Evolutionary conservation across 805 yeast genomes (phyloP), one percentile per base, ranked within the genome.

Genomic region (Yamadazyma phyllophila): DNA sequence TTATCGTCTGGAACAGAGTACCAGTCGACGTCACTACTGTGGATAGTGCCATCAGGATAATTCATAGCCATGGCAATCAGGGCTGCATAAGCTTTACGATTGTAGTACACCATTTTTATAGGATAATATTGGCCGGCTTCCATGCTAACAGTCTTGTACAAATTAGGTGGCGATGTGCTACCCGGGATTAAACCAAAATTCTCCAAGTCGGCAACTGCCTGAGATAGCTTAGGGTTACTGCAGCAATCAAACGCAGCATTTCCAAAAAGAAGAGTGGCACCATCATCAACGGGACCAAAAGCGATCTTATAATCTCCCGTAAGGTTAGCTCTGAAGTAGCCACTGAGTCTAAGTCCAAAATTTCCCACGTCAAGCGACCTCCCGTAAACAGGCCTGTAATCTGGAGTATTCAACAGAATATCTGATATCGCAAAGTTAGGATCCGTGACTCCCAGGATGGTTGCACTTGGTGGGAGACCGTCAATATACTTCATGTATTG

Each of bases 321-420:
- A 13, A 24, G 7, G 16, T 15, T 26, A 7, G 44, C 44, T 4
- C 11, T 16, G 73, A 69, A 30, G 51, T 51, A 20, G 74, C 77
- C 47, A 5, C 41, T 14, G 2, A 45, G 2, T 11, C 16, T 36
- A 6, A 41, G n/a, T 8, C 34, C 42, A 36, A 45, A 45, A 14
- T 36, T 12, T 12, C 14, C n/a, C 15, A 31, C 17, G 29, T 45
- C 30, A 13, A 32, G 15, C 7, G 24, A 12, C 13, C 31, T 15
- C 5, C 44, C 48, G 26, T 45, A 45, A 20, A 58, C 39, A 41
- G 67, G 59, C 48, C 72, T 76, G 9, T 73, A 70, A 47, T 27
- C n/a, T n/a, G n/a, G n/a, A n/a, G n/a, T n/a, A n/a, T n/a, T n/a
- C n/a, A n/a, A n/a, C n/a, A n/a, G n/a, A n/a, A n/a, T n/a, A n/a